A percentile compares a stretch with the other conserved stretches of the same genome.
phyloP scores from a whole-genome alignment of 352 stramenopile genomes.

The Phytophthora sansomeana region DNA sequence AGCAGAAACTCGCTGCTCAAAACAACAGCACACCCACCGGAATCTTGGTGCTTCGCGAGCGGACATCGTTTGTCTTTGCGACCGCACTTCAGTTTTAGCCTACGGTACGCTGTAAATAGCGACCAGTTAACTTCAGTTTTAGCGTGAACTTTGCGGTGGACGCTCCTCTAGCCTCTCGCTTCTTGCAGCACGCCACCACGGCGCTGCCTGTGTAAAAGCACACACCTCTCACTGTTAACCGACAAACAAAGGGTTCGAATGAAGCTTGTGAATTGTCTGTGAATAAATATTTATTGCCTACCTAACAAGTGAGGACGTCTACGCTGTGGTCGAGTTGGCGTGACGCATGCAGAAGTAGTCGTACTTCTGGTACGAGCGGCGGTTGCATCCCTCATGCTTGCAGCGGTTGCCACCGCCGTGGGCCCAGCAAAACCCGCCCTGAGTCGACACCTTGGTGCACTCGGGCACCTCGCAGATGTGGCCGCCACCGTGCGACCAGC shows the following conservation, averaged over 20 bases:
- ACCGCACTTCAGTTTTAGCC: constrained; percentile 10
- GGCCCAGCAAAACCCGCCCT: constrained; percentile 77
- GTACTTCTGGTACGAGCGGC: constrained; percentile 74
- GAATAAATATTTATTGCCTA: constrained; percentile 22
- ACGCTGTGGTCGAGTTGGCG: constrained; percentile 17
- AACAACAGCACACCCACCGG: constrained; percentile 13
- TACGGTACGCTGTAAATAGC: constrained; percentile 12
- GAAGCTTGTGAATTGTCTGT: constrained; percentile 12
- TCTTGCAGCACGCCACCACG: no score
- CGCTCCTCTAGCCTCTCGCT: no score
- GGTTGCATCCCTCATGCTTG: constrained; percentile 62
- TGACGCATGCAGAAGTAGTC: constrained; percentile 71
- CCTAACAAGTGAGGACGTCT: constrained; percentile 1
- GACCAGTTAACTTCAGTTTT: constrained; percentile 21
- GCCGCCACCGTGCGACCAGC: constrained; percentile 72
- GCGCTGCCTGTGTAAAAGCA: no score
- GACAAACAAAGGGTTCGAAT: background rate
- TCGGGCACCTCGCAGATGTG: constrained; percentile 58
- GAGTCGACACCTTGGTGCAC: constrained; percentile 71
- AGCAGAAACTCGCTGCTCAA: constrained; percentile 9
- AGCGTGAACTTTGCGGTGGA: background rate
- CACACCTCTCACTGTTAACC: background rate
- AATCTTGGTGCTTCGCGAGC: constrained; percentile 20
- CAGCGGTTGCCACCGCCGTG: constrained; percentile 76
- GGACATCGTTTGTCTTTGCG: constrained; percentile 22